A percentile compares a stretch with the other conserved stretches of the same genome.
phyloP scores from a whole-genome alignment of 768 basidiomycete genomes.

The Multifurca ochricompacta region DNA sequence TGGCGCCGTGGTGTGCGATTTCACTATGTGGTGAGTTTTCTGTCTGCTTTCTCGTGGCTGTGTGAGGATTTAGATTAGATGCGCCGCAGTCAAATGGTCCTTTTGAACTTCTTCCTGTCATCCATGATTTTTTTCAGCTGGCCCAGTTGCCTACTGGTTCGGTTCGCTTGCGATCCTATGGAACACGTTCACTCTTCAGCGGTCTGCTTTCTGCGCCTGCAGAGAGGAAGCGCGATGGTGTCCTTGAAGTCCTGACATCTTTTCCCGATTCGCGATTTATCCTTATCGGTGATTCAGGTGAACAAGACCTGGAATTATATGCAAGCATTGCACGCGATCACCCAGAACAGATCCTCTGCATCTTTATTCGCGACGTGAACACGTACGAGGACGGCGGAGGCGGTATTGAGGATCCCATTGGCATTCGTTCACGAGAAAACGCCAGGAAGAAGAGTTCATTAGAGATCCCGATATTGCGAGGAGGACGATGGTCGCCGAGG shows the following conservation, averaged over 20 bases:
- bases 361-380: conserved; percentile 78
- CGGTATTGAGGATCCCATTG: conserved; percentile 58
- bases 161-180: conserved; percentile 77
- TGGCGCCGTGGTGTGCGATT: conserved; percentile 68
- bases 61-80: background rate
- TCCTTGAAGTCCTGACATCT: conserved; percentile 67
- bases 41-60: background rate
- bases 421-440: conserved; percentile 24
- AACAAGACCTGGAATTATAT: conserved; percentile 93
- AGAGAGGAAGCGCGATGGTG: conserved; percentile 70
- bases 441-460: conserved; percentile 1
- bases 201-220: conserved; percentile 79
- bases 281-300: conserved; percentile 87
- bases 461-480: background rate
- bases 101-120: conserved; percentile 70
- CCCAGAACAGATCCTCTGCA: conserved; percentile 60
- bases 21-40: conserved; percentile 74
- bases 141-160: conserved; percentile 41
- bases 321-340: conserved; percentile 62
- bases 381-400: conserved; percentile 28
- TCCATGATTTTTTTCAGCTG: conserved; percentile 6
- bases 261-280: conserved; percentile 74
- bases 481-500: conserved; percentile 3
- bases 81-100: conserved; percentile 72
- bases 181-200: conserved; percentile 73